A percentile compares a stretch with the other conserved stretches of the same genome.
These are phyloP conservation scores for Spathaspora arborariae DNA, from an alignment of 805 yeast genomes.

Conservation along the genomic window DNA sequence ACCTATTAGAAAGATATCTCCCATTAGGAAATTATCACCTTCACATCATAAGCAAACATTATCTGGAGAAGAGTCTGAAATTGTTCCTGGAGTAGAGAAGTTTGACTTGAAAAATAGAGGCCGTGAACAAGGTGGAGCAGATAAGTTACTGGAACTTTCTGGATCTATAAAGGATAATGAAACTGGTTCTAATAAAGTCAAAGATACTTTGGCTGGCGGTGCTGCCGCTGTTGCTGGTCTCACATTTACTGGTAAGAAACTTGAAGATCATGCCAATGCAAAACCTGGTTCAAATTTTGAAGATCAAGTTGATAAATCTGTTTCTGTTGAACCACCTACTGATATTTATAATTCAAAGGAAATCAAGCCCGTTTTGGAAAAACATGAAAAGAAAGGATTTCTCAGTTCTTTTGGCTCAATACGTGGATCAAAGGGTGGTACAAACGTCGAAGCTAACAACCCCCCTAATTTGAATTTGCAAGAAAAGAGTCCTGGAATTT, in stretches of 20 bases:
- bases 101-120: background rate
- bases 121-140: background rate
- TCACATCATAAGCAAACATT: background rate
- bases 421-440: background rate
- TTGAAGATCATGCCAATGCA: background rate
- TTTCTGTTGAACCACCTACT: background rate
- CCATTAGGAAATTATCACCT: background rate
- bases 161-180: background rate
- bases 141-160: background rate
- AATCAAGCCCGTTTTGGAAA: background rate
- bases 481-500: too few species aligned
- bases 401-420: background rate
- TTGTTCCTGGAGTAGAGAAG: background rate
- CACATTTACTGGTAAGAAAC: background rate
- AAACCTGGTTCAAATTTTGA: background rate
- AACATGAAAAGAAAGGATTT: background rate
- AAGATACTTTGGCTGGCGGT: background rate
- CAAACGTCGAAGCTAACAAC: background rate
- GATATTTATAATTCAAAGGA: background rate
- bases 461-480: background rate
- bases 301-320: background rate
- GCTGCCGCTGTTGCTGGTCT: background rate
- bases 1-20: background rate
- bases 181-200: background rate
- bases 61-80: background rate